Percentiles rank a stretch among this genome's conserved stretches.
Evolutionary conservation across 192 early-diverging fungal species (phyloP).

Genomic region (Geranomyces michiganensis): DNA sequence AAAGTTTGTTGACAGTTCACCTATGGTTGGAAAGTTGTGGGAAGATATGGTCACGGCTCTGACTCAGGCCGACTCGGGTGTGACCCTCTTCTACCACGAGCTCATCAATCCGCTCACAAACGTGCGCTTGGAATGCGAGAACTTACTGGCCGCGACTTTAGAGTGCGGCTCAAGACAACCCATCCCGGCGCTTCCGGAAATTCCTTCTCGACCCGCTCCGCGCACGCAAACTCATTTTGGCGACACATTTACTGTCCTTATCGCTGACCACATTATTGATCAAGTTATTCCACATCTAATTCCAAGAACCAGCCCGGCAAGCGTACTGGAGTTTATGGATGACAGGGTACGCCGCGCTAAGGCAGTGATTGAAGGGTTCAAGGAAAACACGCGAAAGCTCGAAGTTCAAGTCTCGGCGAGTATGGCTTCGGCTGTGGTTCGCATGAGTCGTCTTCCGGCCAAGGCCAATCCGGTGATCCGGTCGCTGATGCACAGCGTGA

Average conservation of each 20-base stretch:
- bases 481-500: constrained; percentile 83
- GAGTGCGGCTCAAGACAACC: constrained; percentile 40
- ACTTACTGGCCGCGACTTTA: constrained; percentile 63
- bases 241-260: constrained; percentile 37
- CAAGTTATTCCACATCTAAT: constrained; percentile 44
- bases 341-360: constrained; percentile 57
- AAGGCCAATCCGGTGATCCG: constrained; percentile 87
- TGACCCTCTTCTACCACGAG: constrained; percentile 66
- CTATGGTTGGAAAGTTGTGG: constrained; percentile 60
- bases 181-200: constrained; percentile 59
- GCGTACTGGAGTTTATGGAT: constrained; percentile 9
- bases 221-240: constrained; percentile 47
- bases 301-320: constrained; percentile 32
- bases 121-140: constrained; percentile 69
- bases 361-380: constrained; percentile 65
- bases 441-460: constrained; percentile 72
- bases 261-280: constrained; percentile 42
- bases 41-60: constrained; percentile 54
- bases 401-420: constrained; percentile 73
- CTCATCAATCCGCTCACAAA: constrained; percentile 60
- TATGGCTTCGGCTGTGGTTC: constrained; percentile 79
- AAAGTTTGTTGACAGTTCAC: constrained; percentile 36
- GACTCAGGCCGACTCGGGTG: constrained; percentile 55
- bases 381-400: constrained; percentile 49
- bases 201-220: constrained; percentile 34